Conservation (phyloP, 1,139 yeast genomes). For the Lodderomyces metapsilosis region DNA sequence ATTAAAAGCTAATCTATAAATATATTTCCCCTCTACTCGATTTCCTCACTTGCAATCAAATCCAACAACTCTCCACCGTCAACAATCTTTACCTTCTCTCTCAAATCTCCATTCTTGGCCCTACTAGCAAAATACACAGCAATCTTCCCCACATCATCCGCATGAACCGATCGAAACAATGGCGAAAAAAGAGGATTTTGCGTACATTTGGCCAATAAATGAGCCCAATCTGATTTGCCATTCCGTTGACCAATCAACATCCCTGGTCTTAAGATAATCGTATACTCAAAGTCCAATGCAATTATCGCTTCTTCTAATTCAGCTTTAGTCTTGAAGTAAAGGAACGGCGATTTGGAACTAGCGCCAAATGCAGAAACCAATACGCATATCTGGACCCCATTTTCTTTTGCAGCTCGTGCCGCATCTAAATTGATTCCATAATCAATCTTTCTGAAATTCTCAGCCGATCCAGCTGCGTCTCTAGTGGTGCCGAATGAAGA, state of each 20-base stretch:
- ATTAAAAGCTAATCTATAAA: too few species aligned
- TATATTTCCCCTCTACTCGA: background rate
- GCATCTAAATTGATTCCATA: constrained; percentile 62
- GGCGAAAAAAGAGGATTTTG: constrained; percentile 35
- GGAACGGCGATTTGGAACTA: constrained; percentile 46
- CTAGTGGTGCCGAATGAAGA: constrained; percentile 77
- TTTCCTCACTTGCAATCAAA: constrained; percentile 9
- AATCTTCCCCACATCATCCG: constrained; percentile 48
- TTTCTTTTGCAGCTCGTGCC: constrained; percentile 68
- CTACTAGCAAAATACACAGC: constrained; percentile 34
- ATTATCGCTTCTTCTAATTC: constrained; percentile 59
- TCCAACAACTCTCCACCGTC: constrained; percentile 12
- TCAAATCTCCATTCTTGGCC: constrained; percentile 12
- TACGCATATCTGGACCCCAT: constrained; percentile 63
- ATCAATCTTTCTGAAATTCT: constrained; percentile 65
- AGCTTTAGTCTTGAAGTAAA: constrained; percentile 63
- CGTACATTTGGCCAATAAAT: constrained; percentile 28
- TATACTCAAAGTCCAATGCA: constrained; percentile 59
- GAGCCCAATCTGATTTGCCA: constrained; percentile 23
- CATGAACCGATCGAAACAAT: constrained; percentile 40
- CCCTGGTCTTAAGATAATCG: constrained; percentile 74
- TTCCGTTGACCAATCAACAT: constrained; percentile 59
- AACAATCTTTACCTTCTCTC: constrained; percentile 15
- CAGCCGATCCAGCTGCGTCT: constrained; percentile 67
- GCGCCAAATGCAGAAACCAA: constrained; percentile 66